phyloP scores from a whole-genome alignment of 768 basidiomycete genomes.

The Lactarius hengduanensis region DNA sequence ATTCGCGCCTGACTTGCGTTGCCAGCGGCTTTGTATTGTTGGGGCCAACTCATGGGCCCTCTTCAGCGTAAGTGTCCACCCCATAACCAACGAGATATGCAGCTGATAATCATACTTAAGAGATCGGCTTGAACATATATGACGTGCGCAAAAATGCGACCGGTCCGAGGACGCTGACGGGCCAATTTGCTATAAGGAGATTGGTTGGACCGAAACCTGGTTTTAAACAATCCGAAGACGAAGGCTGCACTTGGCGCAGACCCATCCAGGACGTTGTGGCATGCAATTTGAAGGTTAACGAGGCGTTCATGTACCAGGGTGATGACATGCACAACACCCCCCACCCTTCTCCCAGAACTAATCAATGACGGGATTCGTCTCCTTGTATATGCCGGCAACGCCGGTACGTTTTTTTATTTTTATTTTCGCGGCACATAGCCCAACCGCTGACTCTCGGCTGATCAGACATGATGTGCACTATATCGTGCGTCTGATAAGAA shows the following conservation, averaged over 20 bases:
- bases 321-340: slow-evolving; percentile 86
- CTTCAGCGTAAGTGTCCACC: slow-evolving; percentile 57
- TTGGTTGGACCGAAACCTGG: slow-evolving; percentile 89
- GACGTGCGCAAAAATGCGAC: slow-evolving; percentile 81
- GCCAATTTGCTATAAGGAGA: slow-evolving; percentile 71
- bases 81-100: not conserved
- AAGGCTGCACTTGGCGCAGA: slow-evolving; percentile 78
- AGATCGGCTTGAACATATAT: slow-evolving; percentile 83
- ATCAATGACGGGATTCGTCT: slow-evolving; percentile 80
- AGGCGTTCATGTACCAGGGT: slow-evolving; percentile 76
- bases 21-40: slow-evolving; percentile 77
- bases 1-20: slow-evolving; percentile 48
- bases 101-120: slow-evolving; percentile 36
- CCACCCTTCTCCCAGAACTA: slow-evolving; percentile 73
- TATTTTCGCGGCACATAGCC: not conserved
- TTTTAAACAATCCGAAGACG: slow-evolving; percentile 76
- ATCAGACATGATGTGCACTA: slow-evolving; percentile 78
- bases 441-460: not conserved
- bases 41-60: slow-evolving; percentile 64
- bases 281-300: slow-evolving; percentile 79
- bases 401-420: slow-evolving; percentile 41
- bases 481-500: slow-evolving; percentile 46
- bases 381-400: slow-evolving; percentile 87
- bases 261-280: slow-evolving; percentile 51
- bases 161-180: slow-evolving; percentile 54